Evolutionary conservation across 225 moss, liverwort and hornwort genomes (phyloP).

Genomic region (Pseudoscleropodium purum): DNA sequence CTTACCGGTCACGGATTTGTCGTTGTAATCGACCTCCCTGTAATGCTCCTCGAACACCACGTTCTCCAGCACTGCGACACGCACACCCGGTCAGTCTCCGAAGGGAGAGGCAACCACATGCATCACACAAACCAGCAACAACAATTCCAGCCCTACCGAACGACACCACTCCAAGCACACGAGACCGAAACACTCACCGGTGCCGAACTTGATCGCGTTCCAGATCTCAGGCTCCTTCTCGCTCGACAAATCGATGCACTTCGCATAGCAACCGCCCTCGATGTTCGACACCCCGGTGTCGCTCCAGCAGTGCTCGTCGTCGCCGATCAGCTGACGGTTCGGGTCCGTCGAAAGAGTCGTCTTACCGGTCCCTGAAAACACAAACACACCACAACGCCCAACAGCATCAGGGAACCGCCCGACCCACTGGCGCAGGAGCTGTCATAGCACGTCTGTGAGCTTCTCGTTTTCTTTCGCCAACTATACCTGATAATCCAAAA

Average conservation of each 20-base stretch:
- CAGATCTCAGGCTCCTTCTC: constrained; percentile 98
- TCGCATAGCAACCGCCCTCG: constrained; percentile 97
- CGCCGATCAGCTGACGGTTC: constrained; percentile 84
- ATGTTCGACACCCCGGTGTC: constrained; percentile 85
- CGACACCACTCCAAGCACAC: neutral
- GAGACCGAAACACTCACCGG: constrained; percentile 20
- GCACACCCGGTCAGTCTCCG: neutral
- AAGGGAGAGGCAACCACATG: neutral
- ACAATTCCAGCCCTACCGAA: too few species aligned
- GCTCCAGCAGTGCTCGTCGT: constrained; percentile 97
- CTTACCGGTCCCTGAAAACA: constrained; percentile 83
- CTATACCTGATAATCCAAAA: constrained; percentile 99
- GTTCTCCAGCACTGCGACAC: constrained; percentile 75
- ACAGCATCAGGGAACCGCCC: neutral
- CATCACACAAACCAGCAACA: neutral
- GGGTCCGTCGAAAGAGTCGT: constrained; percentile 91
- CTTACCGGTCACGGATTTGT: constrained; percentile 92
- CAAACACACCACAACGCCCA: neutral
- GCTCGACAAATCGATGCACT: constrained; percentile 77
- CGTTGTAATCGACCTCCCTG: constrained; percentile 77
- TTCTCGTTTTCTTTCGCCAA: constrained; percentile 72
- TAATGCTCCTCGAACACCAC: constrained; percentile 93
- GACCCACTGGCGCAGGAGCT: neutral
- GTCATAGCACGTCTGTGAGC: constrained; percentile 39
- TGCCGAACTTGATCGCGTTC: constrained; percentile 98